Base-by-base conservation (phyloP, 2,329 filamentous ascomycete genomes). In the Aspergillus candidus region DNA sequence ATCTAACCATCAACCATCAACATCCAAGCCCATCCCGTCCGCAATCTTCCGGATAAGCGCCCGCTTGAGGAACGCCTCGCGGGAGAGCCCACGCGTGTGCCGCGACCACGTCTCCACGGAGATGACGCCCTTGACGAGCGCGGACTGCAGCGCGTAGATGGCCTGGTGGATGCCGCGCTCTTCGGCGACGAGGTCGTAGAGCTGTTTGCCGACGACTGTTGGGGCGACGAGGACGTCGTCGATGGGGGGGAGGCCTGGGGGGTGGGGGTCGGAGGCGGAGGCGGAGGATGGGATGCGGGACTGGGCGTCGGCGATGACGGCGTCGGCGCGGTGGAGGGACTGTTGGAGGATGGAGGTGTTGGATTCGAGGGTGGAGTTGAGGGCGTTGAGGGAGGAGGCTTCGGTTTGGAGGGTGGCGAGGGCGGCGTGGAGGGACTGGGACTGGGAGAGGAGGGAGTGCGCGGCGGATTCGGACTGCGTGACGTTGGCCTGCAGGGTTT, bases 211-310 rank as follows among this genome's bases (percentile, higher is more conserved):
- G 4, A 96, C 93, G 1, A 96, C 84, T 0, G 88, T 96, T 1
- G 91, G 89, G 3, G 90, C 88, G n/a, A 96, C 88, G 3, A 98
- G 74, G 30, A 97, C 77, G 48, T 94, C 89, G 63, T 98, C 93
- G 38, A 97, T 84, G 38, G 83, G 80, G 0, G 90, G 89, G 1
- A 83, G 77, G 10, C 69, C 70, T 2, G 55, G 49, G 43, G 51
- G 12, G 33, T 40, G 51, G 53, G 49, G 53, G 33, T 77, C 76
- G 40, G 14, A 11, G 52, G 31, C 46, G 46, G 45, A 36, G 43
- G 56, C 45, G 11, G 59, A 40, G 3, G 18, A 5, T 11, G 61
- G 61, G 22, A 61, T 54, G 38, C 86, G 81, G 12, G 74, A 74
- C 44, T 80, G 77, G n/a, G 86, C 86, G 40, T 81, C 78, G 34